phyloP scores from a whole-genome alignment of 2,329 filamentous ascomycete species.

The Cladobotryum protrusum region DNA sequence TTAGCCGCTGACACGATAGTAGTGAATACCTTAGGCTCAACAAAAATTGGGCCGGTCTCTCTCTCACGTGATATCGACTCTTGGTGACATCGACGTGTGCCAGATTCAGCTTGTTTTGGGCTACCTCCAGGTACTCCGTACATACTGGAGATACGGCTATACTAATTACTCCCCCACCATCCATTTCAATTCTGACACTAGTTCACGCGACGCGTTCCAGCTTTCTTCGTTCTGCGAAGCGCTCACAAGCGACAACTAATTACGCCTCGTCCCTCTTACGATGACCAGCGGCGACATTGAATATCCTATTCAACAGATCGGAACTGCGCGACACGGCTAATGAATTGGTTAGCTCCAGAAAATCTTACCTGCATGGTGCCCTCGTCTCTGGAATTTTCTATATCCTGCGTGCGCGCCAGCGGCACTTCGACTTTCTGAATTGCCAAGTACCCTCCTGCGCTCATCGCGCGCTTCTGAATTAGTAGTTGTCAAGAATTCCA shows the following conservation, averaged over 20 bases:
- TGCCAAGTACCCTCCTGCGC: neutral
- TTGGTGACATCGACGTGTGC: too few species aligned
- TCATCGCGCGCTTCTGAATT: neutral
- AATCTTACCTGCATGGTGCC: slow-evolving; percentile 4
- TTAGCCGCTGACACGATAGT: too few species aligned
- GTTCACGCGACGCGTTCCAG: slow-evolving; percentile 10
- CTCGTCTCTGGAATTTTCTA: neutral
- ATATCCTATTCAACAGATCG: neutral
- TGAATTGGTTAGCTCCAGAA: neutral
- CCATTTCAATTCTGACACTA: neutral
- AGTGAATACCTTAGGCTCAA: too few species aligned
- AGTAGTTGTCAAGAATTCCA: neutral
- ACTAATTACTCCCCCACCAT: too few species aligned
- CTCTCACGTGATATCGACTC: too few species aligned
- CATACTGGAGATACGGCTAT: too few species aligned
- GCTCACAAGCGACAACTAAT: neutral
- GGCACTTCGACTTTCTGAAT: neutral
- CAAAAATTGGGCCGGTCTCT: too few species aligned
- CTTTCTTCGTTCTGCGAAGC: slow-evolving; percentile 6
- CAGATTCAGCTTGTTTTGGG: neutral
- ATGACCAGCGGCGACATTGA: slow-evolving; percentile 4
- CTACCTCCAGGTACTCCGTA: neutral
- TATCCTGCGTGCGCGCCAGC: slow-evolving; percentile 6
- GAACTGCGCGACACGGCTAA: slow-evolving; percentile 5
- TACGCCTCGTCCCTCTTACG: neutral